Evolutionary conservation across 176 grass and related monocot genomes (phyloP), one percentile per base, ranked within the genome.

Genomic region (Cenchrus purpureus): DNA sequence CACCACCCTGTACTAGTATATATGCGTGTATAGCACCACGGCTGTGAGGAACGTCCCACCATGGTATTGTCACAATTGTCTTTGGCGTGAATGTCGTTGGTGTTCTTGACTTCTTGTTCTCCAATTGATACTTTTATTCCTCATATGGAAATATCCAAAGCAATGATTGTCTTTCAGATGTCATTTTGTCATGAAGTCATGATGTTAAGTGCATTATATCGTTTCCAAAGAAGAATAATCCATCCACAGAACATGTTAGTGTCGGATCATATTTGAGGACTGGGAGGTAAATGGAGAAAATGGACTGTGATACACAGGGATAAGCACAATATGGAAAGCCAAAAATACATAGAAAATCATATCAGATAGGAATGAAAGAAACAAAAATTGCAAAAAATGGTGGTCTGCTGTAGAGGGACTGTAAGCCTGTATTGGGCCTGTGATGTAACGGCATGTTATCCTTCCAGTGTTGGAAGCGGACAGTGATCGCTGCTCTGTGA

Each of bases 401-500:
- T 87, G 78, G 78, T 68, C 28, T 82, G 69, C 19, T 76, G 0
- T 11, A 28, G 78, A 10, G 15, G 37, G 37, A 74, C 4, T 4
- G 3, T 48, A 15, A 4, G 16, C 50, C 34, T 9, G 7, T 34
- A 55, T 0, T 4, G 59, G 22, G 59, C 68, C 16, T 1, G 4
- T 10, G 19, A 10, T 63, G 63, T 80, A 83, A 29, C 53, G 5
- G n/a, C 69, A 83, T 59, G 79, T 86, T 71, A 73, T 89, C 80
- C 71, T 86, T 61, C 87, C 87, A 92, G 81, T 77, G 81, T 87
- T 63, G 65, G 53, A 64, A 92, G 87, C 81, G 81, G 71, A 65
- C 68, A 72, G 79, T 89, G 15, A 31, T 85, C 85, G 91, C 77
- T 90, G 87, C 87, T 90, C 85, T 90, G 87, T 90, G 50, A 90